phyloP scores from a whole-genome alignment of 2,329 filamentous ascomycete species.

The Xylaria sp. region DNA sequence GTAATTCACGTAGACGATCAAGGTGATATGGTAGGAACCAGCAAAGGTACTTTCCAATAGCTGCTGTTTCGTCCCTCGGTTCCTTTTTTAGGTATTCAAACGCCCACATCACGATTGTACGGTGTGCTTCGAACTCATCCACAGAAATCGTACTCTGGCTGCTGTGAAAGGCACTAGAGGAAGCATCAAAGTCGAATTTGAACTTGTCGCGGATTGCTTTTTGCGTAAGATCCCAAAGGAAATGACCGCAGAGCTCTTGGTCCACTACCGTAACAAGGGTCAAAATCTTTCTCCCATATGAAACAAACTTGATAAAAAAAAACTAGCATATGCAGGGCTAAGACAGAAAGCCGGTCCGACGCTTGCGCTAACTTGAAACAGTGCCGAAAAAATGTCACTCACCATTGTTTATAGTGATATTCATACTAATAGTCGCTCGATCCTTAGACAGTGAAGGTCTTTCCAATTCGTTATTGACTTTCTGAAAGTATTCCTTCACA shows the following conservation, averaged over 20 bases:
- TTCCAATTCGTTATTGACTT: conserved; percentile 17
- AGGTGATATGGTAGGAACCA: conserved; percentile 41
- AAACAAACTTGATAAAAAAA: not conserved
- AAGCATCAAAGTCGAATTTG: conserved; percentile 35
- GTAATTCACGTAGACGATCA: conserved; percentile 27
- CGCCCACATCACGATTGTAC: conserved; percentile 38
- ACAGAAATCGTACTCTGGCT: conserved; percentile 36
- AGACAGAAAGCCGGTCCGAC: no score
- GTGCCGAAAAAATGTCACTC: not conserved
- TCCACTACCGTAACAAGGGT: conserved; percentile 31
- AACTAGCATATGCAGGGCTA: not conserved
- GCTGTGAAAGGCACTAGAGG: conserved; percentile 30
- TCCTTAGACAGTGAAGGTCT: conserved; percentile 28
- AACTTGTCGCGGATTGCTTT: conserved; percentile 44
- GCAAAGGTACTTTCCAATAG: conserved; percentile 39
- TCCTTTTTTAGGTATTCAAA: conserved; percentile 38
- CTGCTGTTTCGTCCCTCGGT: conserved; percentile 26
- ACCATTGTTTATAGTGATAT: conserved; percentile 42
- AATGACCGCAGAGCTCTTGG: conserved; percentile 41
- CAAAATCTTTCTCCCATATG: not conserved
- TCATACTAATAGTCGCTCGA: conserved; percentile 44
- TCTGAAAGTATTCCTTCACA: conserved; percentile 35
- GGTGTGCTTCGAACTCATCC: conserved; percentile 43
- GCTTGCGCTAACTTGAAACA: not conserved
- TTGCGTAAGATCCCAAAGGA: conserved; percentile 45